Base-by-base conservation (phyloP, 2,329 filamentous ascomycete genomes). In the Myotisia sp. region DNA sequence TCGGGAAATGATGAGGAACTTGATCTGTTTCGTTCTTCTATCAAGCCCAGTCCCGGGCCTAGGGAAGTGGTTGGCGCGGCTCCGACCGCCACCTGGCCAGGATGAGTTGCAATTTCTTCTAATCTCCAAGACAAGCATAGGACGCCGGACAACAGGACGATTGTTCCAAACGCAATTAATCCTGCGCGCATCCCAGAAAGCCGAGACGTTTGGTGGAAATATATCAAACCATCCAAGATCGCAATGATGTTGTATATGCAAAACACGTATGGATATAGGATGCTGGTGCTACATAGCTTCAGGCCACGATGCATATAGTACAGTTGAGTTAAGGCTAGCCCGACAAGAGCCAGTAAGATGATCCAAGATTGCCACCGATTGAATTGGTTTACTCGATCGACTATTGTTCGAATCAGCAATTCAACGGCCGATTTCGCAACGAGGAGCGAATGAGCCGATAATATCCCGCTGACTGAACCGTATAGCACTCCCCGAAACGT, bases 231-330 rank as follows among this genome's bases (percentile, higher is more conserved):
- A 58, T 98, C 90, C 46, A 95, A 66, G 46, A 98, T 98, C 44
- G 90, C 90, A 51, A 95, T 86, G 50, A 98, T 93, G 66, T 98
- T 98, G 68, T 95, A 98, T 44, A 95, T 75, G 67, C 90, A 98
- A 60, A 98, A 98, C 24, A 95, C 86, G 47, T 95, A 77, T 4
- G 90, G 90, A 58, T 98, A 98, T 45, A 98, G 68, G 41, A 95
- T 79, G 49, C 84, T 93, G 14, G 90, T 95, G 36, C 86, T 94
- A 56, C 92, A 85, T 34, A 98, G 70, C 59, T 93, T 93, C 42
- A 98, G 69, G 34, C 90, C 90, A 27, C 83, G 74, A 53, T 98
- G 90, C 40, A 98, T 73, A 57, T 92, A 95, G 60, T 93, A 98
- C 4, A 98, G 71, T 58, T 98, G 90, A 28, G 76, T 80, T 28